Percentiles rank a stretch among this genome's conserved stretches.
These are phyloP conservation scores for Paecilomyces variotii DNA, from an alignment of 2,329 filamentous ascomycete genomes.

Conservation along the genomic window DNA sequence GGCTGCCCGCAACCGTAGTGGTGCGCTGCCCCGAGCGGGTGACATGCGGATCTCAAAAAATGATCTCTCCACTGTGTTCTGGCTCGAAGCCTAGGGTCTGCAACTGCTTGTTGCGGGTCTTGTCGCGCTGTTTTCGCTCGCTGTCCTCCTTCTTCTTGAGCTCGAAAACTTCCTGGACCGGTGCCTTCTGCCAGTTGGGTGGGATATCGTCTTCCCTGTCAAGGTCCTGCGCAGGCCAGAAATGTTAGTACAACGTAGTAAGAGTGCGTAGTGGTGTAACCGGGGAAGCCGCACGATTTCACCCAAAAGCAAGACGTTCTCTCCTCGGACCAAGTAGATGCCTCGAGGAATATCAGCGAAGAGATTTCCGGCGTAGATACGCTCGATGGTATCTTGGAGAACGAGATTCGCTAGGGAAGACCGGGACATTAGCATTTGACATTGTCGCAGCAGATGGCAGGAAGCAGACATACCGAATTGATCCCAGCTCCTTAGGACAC, in stretches of 20 bases:
- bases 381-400: slow-evolving; percentile 84
- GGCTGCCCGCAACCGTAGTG: not conserved
- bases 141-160: slow-evolving; percentile 65
- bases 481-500: slow-evolving; percentile 90
- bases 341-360: slow-evolving; percentile 82
- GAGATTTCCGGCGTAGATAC: slow-evolving; percentile 65
- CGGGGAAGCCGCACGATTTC: slow-evolving; percentile 57
- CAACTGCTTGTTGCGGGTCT: slow-evolving; percentile 62
- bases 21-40: not conserved
- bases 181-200: slow-evolving; percentile 56
- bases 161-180: slow-evolving; percentile 61
- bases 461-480: slow-evolving; percentile 68
- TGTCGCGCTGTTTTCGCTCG: slow-evolving; percentile 64
- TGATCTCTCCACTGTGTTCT: slow-evolving; percentile 68
- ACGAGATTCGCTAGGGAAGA: slow-evolving; percentile 71
- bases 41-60: slow-evolving; percentile 48
- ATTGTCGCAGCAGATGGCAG: not conserved
- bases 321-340: slow-evolving; percentile 84
- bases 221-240: slow-evolving; percentile 54
- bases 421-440: not conserved
- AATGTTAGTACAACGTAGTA: not conserved
- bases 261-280: not conserved
- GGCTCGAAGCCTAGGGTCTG: slow-evolving; percentile 78
- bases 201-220: slow-evolving; percentile 90
- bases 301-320: slow-evolving; percentile 92